These are phyloP conservation scores for Yarrowia sp. DNA, from an alignment of 805 yeast genomes.

Conservation along the genomic window DNA sequence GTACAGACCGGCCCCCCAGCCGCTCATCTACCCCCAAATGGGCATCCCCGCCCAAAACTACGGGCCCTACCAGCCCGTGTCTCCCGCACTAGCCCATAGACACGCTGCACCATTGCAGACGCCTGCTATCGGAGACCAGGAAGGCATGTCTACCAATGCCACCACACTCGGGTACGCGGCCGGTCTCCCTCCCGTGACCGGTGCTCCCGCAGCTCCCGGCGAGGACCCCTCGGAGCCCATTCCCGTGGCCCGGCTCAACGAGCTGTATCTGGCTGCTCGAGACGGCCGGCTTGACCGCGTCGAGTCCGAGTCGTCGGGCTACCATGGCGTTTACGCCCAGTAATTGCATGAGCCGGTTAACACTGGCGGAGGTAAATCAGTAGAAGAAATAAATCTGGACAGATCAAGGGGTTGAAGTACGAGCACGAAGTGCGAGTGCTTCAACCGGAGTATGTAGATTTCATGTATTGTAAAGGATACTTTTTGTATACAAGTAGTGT, in stretches of 20 bases:
- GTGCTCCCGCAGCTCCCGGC: conserved; percentile 34
- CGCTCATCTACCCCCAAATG: conserved; percentile 39
- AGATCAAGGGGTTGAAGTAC: no score
- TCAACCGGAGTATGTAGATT: no score
- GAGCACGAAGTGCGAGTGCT: no score
- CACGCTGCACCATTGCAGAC: conserved; percentile 31
- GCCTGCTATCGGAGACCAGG: conserved; percentile 19
- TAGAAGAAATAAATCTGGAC: no score
- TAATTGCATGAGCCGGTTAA: conserved; percentile 31
- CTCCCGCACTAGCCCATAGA: conserved; percentile 35
- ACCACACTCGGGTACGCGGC: conserved; percentile 21
- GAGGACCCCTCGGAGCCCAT: conserved; percentile 41
- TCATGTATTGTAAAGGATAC: no score
- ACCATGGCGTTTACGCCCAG: conserved; percentile 45
- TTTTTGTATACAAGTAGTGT: no score
- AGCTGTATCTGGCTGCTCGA: conserved; percentile 53
- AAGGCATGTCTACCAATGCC: conserved; percentile 21
- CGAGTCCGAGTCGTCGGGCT: conserved; percentile 48
- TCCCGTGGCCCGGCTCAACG: conserved; percentile 48
- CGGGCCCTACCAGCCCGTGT: conserved; percentile 40
- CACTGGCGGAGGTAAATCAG: background rate
- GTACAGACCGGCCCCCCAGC: conserved; percentile 40
- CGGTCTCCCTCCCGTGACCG: conserved; percentile 20
- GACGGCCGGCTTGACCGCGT: conserved; percentile 55
- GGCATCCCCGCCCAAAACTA: conserved; percentile 39